Percentiles rank a stretch among this genome's conserved stretches.
These are phyloP conservation scores for Phytophthora crassamura DNA, from an alignment of 352 stramenopile species.

Conservation along the genomic window DNA sequence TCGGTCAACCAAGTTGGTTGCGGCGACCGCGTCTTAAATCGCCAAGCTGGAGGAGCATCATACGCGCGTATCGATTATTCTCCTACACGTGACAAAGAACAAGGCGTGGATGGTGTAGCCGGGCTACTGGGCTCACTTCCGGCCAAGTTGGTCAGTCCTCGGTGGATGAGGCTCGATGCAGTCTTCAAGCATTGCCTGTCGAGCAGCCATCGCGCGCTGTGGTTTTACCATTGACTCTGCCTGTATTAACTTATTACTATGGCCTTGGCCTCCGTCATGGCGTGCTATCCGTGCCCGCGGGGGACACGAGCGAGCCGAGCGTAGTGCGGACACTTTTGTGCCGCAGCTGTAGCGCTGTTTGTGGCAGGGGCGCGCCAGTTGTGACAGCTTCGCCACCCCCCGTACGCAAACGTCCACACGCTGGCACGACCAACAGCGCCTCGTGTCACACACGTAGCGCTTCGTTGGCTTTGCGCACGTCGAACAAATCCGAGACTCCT, in stretches of 20 bases:
- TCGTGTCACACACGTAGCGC: conserved; percentile 26
- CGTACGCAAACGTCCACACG: conserved; percentile 3
- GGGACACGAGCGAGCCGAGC: conserved; percentile 28
- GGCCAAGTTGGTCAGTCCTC: no score
- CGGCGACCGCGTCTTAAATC: no score
- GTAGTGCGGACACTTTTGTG: conserved; percentile 11
- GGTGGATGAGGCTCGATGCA: no score
- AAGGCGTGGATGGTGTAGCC: no score
- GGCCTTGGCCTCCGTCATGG: no score
- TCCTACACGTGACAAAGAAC: no score
- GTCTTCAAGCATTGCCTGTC: background rate
- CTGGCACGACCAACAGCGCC: conserved; percentile 11
- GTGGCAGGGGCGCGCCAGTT: conserved; percentile 19
- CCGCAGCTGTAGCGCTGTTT: conserved; percentile 17
- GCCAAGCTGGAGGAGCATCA: no score
- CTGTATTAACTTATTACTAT: no score
- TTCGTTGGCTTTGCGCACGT: conserved; percentile 11
- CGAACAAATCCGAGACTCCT: conserved; percentile 27
- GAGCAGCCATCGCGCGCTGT: conserved; percentile 4
- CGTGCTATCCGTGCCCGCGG: background rate
- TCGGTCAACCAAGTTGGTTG: background rate
- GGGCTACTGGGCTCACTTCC: no score
- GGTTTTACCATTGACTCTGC: no score
- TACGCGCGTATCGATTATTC: no score
- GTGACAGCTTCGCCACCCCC: conserved; percentile 22